Evolutionary conservation across 148 eudicot species (phyloP).

Genomic region (Polygonum aviculare): DNA sequence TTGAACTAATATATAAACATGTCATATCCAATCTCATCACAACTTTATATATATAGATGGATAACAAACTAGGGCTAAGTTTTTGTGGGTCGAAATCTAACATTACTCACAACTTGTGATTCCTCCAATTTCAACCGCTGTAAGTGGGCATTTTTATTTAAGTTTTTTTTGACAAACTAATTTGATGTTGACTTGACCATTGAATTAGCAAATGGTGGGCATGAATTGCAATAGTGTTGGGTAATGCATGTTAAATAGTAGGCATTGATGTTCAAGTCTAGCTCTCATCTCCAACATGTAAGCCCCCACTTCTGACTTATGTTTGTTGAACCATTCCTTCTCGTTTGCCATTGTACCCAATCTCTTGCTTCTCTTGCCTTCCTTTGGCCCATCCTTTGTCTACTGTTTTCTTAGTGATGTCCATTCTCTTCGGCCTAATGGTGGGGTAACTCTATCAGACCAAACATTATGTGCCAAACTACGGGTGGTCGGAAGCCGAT

Average conservation of each 20-base stretch:
- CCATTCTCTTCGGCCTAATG: not conserved
- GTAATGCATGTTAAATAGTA: not conserved
- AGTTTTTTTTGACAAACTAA: not conserved
- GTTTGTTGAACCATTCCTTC: not conserved
- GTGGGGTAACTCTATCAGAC: not conserved
- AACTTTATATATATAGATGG: not conserved
- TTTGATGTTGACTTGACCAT: not conserved
- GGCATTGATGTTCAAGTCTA: not conserved
- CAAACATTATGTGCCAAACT: not conserved
- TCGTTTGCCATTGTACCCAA: not conserved
- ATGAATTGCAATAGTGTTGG: not conserved
- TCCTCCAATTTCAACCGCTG: not conserved
- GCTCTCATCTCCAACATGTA: not conserved
- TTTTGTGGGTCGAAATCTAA: not conserved
- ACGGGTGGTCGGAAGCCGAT: not conserved
- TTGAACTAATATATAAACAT: too few relatives aligned
- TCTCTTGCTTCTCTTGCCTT: not conserved
- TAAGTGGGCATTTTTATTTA: not conserved
- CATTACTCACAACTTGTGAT: not conserved
- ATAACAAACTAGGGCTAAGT: not conserved
- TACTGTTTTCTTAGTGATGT: not conserved
- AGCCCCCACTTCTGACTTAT: constrained; percentile 5
- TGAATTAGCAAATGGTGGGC: constrained; percentile 1
- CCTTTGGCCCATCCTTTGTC: constrained; percentile 8
- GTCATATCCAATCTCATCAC: too few relatives aligned